Evolutionary conservation across 495 filamentous ascomycete species (phyloP).

Genomic region (Penicillium nucicola): DNA sequence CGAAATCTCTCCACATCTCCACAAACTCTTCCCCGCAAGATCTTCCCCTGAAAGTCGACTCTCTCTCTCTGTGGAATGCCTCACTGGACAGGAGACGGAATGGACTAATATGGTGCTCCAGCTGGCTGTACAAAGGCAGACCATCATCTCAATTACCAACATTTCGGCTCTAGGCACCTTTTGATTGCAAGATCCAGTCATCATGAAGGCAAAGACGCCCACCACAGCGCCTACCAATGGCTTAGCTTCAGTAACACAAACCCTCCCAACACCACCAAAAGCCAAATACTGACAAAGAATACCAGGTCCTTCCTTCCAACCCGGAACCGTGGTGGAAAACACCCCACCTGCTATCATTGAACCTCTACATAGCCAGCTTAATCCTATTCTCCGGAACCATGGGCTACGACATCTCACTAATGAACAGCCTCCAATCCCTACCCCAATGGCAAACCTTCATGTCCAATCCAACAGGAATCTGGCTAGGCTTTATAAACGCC

Average conservation of each 20-base stretch:
- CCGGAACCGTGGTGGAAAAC: constrained; percentile 4
- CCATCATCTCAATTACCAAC: too few relatives aligned
- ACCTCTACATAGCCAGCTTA: not conserved
- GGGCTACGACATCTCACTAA: constrained; percentile 21
- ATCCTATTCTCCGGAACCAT: constrained; percentile 7
- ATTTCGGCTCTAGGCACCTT: too few relatives aligned
- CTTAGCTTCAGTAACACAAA: not conserved
- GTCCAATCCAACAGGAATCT: constrained; percentile 11
- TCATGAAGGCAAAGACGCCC: too few relatives aligned
- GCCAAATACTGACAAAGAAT: not conserved
- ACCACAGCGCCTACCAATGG: too few relatives aligned
- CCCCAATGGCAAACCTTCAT: constrained; percentile 16
- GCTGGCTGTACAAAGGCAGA: too few relatives aligned
- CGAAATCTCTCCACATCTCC: too few relatives aligned
- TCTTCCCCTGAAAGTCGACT: too few relatives aligned
- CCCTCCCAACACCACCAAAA: not conserved
- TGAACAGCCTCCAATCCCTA: constrained; percentile 21
- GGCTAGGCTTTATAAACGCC: constrained; percentile 21
- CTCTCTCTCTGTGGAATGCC: too few relatives aligned
- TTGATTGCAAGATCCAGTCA: too few relatives aligned
- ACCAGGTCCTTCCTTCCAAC: not conserved
- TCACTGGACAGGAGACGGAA: too few relatives aligned
- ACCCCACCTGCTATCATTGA: not conserved
- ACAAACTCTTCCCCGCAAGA: too few relatives aligned
- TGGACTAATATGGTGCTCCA: too few relatives aligned